These are phyloP conservation scores for Graphilbum fragrans DNA, from an alignment of 2,329 filamentous ascomycete genomes.

Conservation along the genomic window DNA sequence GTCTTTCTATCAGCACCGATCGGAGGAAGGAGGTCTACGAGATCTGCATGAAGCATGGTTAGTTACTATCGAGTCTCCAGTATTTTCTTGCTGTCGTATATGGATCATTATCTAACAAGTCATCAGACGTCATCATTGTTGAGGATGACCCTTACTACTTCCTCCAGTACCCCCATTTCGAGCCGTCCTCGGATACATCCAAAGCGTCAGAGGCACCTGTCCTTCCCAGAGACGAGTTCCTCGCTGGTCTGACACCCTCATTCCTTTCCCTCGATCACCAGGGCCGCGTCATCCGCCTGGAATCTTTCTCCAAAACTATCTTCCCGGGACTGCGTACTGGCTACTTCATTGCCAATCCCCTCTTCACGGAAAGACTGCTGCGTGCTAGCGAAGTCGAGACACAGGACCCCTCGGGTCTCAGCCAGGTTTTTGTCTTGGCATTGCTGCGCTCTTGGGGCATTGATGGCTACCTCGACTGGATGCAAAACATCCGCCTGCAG, in stretches of 20 bases:
- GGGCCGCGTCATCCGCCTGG: constrained; percentile 39
- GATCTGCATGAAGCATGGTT: constrained; percentile 19
- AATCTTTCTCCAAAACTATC: constrained; percentile 63
- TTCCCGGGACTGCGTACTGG: constrained; percentile 53
- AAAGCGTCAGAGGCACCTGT: background rate
- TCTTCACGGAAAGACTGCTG: constrained; percentile 17
- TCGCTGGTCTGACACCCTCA: constrained; percentile 11
- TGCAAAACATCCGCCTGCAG: constrained; percentile 54
- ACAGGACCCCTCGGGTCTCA: constrained; percentile 57
- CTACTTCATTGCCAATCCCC: constrained; percentile 39
- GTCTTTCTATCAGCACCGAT: constrained; percentile 46
- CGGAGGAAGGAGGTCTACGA: constrained; percentile 48
- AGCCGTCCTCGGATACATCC: background rate
- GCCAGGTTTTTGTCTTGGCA: constrained; percentile 29
- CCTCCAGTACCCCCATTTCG: constrained; percentile 13
- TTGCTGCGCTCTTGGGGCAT: constrained; percentile 55
- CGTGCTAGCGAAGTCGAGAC: constrained; percentile 35
- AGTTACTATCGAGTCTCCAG: constrained; percentile 13
- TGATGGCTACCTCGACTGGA: constrained; percentile 61
- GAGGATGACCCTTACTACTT: constrained; percentile 49
- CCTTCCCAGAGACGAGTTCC: constrained; percentile 6
- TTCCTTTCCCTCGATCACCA: constrained; percentile 15
- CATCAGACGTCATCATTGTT: constrained; percentile 36
- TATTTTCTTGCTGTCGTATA: background rate
- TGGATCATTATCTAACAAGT: background rate